A percentile compares a stretch with the other conserved stretches of the same genome.
Evolutionary conservation across 495 filamentous ascomycete genomes (phyloP).

Genomic region (Neurospora sublineolata): DNA sequence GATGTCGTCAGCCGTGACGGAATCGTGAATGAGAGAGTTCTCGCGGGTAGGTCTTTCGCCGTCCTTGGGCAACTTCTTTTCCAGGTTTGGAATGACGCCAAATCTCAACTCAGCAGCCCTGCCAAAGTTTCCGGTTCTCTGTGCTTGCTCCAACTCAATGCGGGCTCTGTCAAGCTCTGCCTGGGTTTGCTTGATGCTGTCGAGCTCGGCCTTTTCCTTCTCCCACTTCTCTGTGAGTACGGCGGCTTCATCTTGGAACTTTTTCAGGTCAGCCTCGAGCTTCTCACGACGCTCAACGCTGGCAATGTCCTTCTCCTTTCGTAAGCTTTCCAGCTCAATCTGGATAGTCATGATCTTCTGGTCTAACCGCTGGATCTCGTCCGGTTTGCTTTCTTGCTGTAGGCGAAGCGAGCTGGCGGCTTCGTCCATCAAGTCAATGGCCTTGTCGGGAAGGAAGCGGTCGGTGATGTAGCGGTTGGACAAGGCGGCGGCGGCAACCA

Average conservation of each 20-base stretch:
- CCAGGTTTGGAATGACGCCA: slow-evolving; percentile 68
- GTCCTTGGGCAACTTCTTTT: slow-evolving; percentile 70
- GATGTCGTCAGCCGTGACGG: slow-evolving; percentile 89
- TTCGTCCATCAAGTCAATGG: slow-evolving; percentile 94
- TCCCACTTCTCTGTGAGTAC: slow-evolving; percentile 73
- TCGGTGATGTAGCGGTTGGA: slow-evolving; percentile 96
- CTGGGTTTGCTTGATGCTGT: slow-evolving; percentile 74
- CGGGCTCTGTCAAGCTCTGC: slow-evolving; percentile 73
- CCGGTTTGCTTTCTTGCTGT: slow-evolving; percentile 94
- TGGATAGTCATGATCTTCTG: slow-evolving; percentile 94
- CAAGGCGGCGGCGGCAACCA: slow-evolving; percentile 84
- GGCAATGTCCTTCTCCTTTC: slow-evolving; percentile 84
- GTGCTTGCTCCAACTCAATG: slow-evolving; percentile 75
- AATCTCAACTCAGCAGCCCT: slow-evolving; percentile 82
- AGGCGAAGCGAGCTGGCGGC: slow-evolving; percentile 80
- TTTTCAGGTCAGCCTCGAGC: slow-evolving; percentile 61
- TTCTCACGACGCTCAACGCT: slow-evolving; percentile 83
- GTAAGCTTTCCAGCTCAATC: slow-evolving; percentile 89
- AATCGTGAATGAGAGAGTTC: slow-evolving; percentile 72
- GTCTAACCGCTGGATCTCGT: slow-evolving; percentile 81
- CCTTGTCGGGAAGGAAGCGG: slow-evolving; percentile 90
- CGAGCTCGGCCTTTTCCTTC: slow-evolving; percentile 74
- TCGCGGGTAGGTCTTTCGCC: slow-evolving; percentile 33
- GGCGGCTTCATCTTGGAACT: slow-evolving; percentile 56
- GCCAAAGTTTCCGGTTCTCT: slow-evolving; percentile 83